Evolutionary conservation across 1,139 yeast species (phyloP).

Genomic region (Williopsis jadinii): DNA sequence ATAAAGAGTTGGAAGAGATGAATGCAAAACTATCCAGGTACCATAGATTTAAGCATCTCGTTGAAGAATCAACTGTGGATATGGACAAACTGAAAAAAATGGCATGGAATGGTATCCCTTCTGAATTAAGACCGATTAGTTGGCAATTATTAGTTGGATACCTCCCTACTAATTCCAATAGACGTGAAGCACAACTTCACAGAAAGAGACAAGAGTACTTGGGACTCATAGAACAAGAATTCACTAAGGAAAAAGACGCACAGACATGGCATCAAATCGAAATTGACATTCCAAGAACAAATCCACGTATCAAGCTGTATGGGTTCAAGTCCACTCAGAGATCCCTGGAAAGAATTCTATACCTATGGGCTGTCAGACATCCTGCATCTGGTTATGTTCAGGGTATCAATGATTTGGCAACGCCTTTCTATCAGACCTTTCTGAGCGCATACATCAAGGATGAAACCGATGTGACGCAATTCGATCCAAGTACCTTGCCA

Average conservation of each 20-base stretch:
- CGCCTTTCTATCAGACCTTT: conserved; percentile 91
- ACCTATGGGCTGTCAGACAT: conserved; percentile 94
- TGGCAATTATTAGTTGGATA: conserved; percentile 93
- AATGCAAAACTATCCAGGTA: conserved; percentile 57
- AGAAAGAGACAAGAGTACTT: conserved; percentile 82
- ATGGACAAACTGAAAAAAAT: conserved; percentile 62
- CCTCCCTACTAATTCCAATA: conserved; percentile 73
- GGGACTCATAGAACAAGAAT: conserved; percentile 58
- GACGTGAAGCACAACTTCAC: conserved; percentile 63
- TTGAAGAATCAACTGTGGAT: conserved; percentile 58
- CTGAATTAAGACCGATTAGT: conserved; percentile 68
- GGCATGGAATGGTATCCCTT: conserved; percentile 94
- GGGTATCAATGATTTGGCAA: conserved; percentile 91
- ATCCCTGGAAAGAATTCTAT: conserved; percentile 72
- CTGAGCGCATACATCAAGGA: conserved; percentile 54
- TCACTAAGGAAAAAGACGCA: conserved; percentile 58
- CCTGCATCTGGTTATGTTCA: conserved; percentile 99
- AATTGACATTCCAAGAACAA: conserved; percentile 92
- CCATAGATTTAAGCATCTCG: conserved; percentile 56
- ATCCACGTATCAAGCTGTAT: conserved; percentile 76
- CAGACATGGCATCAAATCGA: conserved; percentile 93
- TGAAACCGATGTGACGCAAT: conserved; percentile 37
- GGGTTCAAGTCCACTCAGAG: conserved; percentile 64
- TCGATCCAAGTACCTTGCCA: conserved; percentile 62
- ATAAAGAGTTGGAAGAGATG: conserved; percentile 44